Evolutionary conservation across 2,329 filamentous ascomycete species (phyloP).

Genomic region (Elsinoe perseae): DNA sequence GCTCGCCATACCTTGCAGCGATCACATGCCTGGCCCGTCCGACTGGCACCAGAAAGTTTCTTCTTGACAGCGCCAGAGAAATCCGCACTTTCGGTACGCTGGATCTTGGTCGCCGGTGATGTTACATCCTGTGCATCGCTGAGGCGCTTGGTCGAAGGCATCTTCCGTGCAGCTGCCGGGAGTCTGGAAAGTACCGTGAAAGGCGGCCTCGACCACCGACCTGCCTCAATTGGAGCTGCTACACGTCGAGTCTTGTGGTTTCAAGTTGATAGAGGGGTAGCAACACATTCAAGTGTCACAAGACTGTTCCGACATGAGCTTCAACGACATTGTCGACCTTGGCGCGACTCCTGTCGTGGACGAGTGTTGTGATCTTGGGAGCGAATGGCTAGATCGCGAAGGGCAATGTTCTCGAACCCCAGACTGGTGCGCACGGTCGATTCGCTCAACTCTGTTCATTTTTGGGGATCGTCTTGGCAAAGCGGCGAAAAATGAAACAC

Average conservation of each 20-base stretch:
- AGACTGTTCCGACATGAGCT: neutral
- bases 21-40: slow-evolving; percentile 81
- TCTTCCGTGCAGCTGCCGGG: slow-evolving; percentile 21
- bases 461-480: neutral
- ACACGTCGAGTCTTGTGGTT: slow-evolving; percentile 3
- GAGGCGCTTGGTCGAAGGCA: slow-evolving; percentile 23
- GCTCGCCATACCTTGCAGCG: slow-evolving; percentile 64
- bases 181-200: slow-evolving; percentile 19
- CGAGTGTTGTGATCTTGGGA: slow-evolving; percentile 1
- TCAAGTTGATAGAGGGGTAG: neutral
- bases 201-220: slow-evolving; percentile 5
- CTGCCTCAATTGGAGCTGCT: slow-evolving; percentile 6
- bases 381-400: neutral
- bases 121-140: slow-evolving; percentile 20
- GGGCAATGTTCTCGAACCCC: neutral
- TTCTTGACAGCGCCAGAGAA: slow-evolving; percentile 41
- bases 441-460: neutral
- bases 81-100: slow-evolving; percentile 27
- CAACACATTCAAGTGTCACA: slow-evolving; percentile 5
- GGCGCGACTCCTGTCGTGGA: slow-evolving; percentile 1
- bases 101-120: slow-evolving; percentile 22
- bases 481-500: neutral
- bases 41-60: slow-evolving; percentile 46
- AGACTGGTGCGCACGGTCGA: neutral
- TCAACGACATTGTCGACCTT: neutral